Base-by-base conservation (phyloP, 441 rosid genomes). In the Arabidopsis hybrid region DNA sequence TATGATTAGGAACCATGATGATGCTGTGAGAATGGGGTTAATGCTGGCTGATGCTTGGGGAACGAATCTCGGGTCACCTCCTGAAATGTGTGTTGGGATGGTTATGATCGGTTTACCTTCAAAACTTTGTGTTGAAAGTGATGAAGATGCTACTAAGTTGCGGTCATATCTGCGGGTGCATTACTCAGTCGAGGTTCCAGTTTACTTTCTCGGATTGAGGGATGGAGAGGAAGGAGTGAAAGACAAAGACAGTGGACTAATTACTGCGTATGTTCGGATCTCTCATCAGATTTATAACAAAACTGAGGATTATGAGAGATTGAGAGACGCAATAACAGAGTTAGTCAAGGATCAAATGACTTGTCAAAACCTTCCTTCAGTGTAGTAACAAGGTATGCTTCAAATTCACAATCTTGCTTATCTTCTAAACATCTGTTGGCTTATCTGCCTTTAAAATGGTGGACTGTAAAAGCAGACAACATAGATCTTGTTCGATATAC, bases 101-200 rank as follows among this genome's bases (percentile, higher is more conserved):
- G 81, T 85, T 64, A 90, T 94, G 99, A 86, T 94, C 47, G 89
- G 97, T 17, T 75, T 94, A 81, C 99, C 99, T 75, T 89, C 95
- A 0, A 86, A 83, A 43, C 81, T 94, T 61, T 38, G 76, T 8
- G 51, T 92, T 65, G 34, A 35, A 16, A 80, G 88, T 35, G 87
- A 82, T 70, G 93, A 85, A 49, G 95, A 88, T 82, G 88, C 93
- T 35, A 56, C 56, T 67, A 88, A 71, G 68, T 78, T 94, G 79
- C 75, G 99, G 82, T 83, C 86, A 3, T 81, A 85, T 83, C 83
- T 94, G 76, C 85, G 97, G 47, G 88, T 45, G 21, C 71, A 53
- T 61, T 69, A 64, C 65, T 82, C 85, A n/a, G 89, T 92, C 2
- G 99, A 94, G 87, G 99, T 92, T 75, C 99, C 95, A 0, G 73